Percentiles rank a stretch among this genome's conserved stretches.
These are phyloP conservation scores for Trametes gibbosa DNA, from an alignment of 768 basidiomycete genomes.

Conservation along the genomic window DNA sequence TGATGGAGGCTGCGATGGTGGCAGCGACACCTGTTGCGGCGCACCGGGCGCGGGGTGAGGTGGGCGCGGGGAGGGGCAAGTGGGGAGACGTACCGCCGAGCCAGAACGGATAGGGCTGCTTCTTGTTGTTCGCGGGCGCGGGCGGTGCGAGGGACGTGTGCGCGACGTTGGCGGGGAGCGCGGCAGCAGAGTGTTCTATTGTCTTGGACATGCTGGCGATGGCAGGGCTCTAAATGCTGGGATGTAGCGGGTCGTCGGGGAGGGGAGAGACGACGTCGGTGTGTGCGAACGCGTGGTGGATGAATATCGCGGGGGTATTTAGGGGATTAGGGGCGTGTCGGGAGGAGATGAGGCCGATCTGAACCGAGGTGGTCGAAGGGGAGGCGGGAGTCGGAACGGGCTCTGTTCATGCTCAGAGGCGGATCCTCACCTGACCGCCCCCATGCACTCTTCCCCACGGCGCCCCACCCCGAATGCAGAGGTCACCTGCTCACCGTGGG, in stretches of 20 bases:
- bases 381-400: constrained; percentile 12
- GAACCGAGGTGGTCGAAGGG: constrained; percentile 12
- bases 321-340: background rate
- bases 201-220: constrained; percentile 8
- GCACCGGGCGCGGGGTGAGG: constrained; percentile 1
- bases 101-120: constrained; percentile 84
- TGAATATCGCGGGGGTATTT: constrained; percentile 14
- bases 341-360: constrained; percentile 3
- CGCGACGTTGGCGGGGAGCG: constrained; percentile 8
- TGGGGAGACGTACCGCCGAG: constrained; percentile 57
- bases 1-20: constrained; percentile 85
- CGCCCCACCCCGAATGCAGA: constrained; percentile 3
- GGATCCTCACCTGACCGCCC: constrained; percentile 6
- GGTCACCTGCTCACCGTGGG: background rate
- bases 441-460: constrained; percentile 3
- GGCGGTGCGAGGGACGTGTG: background rate
- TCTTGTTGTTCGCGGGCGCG: constrained; percentile 34
- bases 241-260: background rate
- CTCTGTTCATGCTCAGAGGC: background rate
- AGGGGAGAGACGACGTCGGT: constrained; percentile 1
- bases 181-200: constrained; percentile 10
- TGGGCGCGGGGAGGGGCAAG: background rate
- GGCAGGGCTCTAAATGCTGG: constrained; percentile 6
- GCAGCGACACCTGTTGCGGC: constrained; percentile 60
- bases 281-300: background rate